phyloP scores from a whole-genome alignment of 257 asterid species.

The Gardenia jasminoides region DNA sequence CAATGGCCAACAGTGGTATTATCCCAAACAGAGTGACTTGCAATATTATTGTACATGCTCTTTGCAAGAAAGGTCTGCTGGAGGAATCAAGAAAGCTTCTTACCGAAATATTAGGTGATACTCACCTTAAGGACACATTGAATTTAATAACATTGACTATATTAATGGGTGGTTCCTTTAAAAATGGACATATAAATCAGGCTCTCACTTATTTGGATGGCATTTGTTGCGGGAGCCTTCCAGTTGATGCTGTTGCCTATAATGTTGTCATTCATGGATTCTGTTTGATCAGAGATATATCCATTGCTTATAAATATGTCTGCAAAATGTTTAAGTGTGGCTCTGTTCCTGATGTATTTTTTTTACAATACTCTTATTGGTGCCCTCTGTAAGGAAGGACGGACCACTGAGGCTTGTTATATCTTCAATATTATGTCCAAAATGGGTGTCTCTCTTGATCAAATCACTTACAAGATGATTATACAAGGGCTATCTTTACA shows the following conservation, averaged over 20 bases:
- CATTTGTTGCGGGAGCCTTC: slow-evolving; percentile 32
- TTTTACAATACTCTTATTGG: slow-evolving; percentile 70
- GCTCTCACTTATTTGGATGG: slow-evolving; percentile 61
- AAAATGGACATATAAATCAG: slow-evolving; percentile 51
- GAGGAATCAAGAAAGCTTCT: slow-evolving; percentile 55
- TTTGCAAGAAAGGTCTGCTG: slow-evolving; percentile 64
- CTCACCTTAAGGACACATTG: slow-evolving; percentile 28
- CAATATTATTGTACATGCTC: slow-evolving; percentile 75
- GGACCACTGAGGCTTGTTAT: slow-evolving; percentile 67
- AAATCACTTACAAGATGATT: slow-evolving; percentile 62
- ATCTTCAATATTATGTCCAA: slow-evolving; percentile 57
- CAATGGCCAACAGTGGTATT: slow-evolving; percentile 54
- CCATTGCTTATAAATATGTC: slow-evolving; percentile 39
- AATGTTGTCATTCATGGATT: slow-evolving; percentile 71
- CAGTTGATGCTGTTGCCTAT: slow-evolving; percentile 63
- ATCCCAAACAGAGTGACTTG: slow-evolving; percentile 71
- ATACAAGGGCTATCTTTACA: slow-evolving; percentile 63
- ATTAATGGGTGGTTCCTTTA: slow-evolving; percentile 74
- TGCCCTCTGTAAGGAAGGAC: slow-evolving; percentile 64
- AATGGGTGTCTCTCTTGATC: slow-evolving; percentile 72
- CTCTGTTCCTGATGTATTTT: slow-evolving; percentile 55
- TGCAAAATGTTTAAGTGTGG: slow-evolving; percentile 72
- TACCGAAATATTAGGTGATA: slow-evolving; percentile 49
- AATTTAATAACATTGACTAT: slow-evolving; percentile 65
- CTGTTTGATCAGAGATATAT: slow-evolving; percentile 49